Evolutionary conservation across 2,329 filamentous ascomycete genomes (phyloP).

Genomic region (Alternaria sp.): DNA sequence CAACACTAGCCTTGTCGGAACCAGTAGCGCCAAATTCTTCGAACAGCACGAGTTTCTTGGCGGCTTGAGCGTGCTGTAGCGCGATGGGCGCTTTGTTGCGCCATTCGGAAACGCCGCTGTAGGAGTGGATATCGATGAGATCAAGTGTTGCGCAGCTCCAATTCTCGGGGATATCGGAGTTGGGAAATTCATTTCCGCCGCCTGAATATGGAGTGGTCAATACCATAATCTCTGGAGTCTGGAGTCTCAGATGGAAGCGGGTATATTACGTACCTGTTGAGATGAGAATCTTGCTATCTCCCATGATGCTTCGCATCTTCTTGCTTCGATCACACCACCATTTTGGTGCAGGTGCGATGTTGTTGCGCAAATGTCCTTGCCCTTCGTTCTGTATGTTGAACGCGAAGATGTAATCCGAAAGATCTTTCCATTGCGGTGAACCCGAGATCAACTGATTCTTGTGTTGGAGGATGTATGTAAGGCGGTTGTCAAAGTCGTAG

Average conservation of each 20-base stretch:
- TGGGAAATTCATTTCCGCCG: neutral
- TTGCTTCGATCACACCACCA: slow-evolving; percentile 18
- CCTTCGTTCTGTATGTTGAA: slow-evolving; percentile 19
- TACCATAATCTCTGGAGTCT: too few species aligned
- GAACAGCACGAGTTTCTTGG: slow-evolving; percentile 11
- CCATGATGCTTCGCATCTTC: slow-evolving; percentile 17
- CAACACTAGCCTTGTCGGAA: slow-evolving; percentile 1
- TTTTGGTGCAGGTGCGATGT: slow-evolving; percentile 7
- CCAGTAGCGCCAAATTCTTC: slow-evolving; percentile 15
- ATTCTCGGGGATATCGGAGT: neutral
- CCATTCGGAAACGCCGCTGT: slow-evolving; percentile 12
- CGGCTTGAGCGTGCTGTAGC: slow-evolving; percentile 6
- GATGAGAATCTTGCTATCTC: slow-evolving; percentile 9
- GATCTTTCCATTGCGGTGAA: slow-evolving; percentile 5
- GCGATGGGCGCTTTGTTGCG: slow-evolving; percentile 12
- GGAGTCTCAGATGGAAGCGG: neutral
- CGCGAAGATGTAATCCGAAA: slow-evolving; percentile 12
- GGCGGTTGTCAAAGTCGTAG: slow-evolving; percentile 15
- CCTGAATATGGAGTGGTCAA: neutral
- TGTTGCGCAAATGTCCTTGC: slow-evolving; percentile 12
- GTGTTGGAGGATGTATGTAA: slow-evolving; percentile 8
- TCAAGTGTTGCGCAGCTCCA: slow-evolving; percentile 5
- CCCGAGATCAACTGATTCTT: neutral
- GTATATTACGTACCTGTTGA: slow-evolving; percentile 4
- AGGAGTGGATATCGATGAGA: slow-evolving; percentile 13